Conservation (phyloP, 1,139 yeast species). For the Lodderomyces jiufengensis region DNA sequence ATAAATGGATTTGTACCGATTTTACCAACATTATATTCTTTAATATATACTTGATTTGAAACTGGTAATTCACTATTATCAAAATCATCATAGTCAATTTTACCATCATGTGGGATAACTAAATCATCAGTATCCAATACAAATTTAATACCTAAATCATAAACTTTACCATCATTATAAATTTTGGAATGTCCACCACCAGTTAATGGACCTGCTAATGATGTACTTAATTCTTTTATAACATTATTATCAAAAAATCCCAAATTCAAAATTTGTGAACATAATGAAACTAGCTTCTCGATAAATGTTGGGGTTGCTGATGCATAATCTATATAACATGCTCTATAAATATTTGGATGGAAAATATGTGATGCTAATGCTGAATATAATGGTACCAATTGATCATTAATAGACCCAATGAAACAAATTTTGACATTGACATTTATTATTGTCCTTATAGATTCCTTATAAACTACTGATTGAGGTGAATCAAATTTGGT, state of each 20-base stretch:
- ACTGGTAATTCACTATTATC: constrained; percentile 22
- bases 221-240: constrained; percentile 73
- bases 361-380: constrained; percentile 76
- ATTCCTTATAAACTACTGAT: constrained; percentile 65
- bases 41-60: constrained; percentile 51
- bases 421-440: constrained; percentile 75
- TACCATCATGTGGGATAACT: constrained; percentile 30
- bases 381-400: constrained; percentile 86
- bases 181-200: constrained; percentile 94
- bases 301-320: constrained; percentile 47
- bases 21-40: constrained; percentile 57
- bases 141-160: constrained; percentile 73
- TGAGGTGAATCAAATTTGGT: constrained; percentile 72
- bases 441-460: constrained; percentile 60
- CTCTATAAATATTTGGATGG: constrained; percentile 88
- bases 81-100: constrained; percentile 11
- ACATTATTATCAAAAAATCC: constrained; percentile 76
- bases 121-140: constrained; percentile 71
- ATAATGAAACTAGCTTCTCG: constrained; percentile 41
- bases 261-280: constrained; percentile 53
- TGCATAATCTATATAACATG: constrained; percentile 79
- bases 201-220: constrained; percentile 85
- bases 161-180: constrained; percentile 81
- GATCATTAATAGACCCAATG: constrained; percentile 89
- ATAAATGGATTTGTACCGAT: constrained; percentile 77